Base-by-base conservation (phyloP, 305 asterid species). In the Ilex paraguariensis region DNA sequence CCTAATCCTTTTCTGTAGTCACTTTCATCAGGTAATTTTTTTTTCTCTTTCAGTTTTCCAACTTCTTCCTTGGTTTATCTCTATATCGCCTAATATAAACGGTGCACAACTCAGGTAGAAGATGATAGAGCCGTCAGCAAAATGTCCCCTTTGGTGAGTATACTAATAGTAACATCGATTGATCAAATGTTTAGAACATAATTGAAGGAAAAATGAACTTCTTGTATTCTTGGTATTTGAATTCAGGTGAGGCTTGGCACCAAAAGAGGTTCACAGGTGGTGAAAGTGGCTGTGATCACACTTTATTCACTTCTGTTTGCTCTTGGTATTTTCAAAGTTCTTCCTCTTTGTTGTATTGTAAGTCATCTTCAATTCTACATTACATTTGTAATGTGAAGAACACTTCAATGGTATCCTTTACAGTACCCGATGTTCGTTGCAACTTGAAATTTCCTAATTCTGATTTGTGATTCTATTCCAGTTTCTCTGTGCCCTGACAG, bases 1-100 rank as follows among this genome's bases (percentile, higher is more conserved):
- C 49, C 79, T 91, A 66, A 88, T 91, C 82, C 91, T 91, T 63
- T 88, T 91, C 73, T 88, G 95, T 42, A 91, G 98, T 54, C 98
- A 91, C 75, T 91, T 88, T 70, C 98, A 91, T 68, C 96, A 87
- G 96, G 97, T 90, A n/a, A 21, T 46, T 13, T 0, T 59, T 51
- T 60, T 45, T 58, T 57, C 56, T 54, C 61, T 54, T 17, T 15
- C 60, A 31, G 33, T 49, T 32, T 11, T 33, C 65, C 10, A 40
- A 12, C 50, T 9, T 50, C 28, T 7, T 2, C 31, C 1, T 66
- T 36, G n/a, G 8, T 53, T 49, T 21, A 51, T 13, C 53, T 10
- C 57, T 15, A 15, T 54, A 10, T 51, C 61, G 50, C 61, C 75
- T 67, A 56, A 77, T 57, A 52, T n/a, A 56, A 57, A 46, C 44